Conservation (phyloP, 2,329 filamentous ascomycete genomes). For the Hirsutella minnesotensis region DNA sequence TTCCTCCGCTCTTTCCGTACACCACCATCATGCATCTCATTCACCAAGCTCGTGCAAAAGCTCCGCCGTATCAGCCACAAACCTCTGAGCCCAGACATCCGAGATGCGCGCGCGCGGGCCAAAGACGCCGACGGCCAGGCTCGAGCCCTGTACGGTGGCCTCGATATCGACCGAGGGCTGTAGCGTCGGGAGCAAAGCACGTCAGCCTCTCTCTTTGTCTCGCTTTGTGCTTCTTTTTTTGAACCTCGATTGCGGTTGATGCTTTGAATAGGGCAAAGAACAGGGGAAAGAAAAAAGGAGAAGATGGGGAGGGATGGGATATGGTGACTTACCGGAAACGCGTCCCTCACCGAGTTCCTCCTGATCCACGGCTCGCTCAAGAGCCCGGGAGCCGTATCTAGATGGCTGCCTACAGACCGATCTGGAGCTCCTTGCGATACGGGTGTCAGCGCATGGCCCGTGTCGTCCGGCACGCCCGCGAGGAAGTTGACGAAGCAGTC, state of each 20-base stretch:
- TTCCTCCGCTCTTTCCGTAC: too few species aligned
- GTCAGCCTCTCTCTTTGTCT: background rate
- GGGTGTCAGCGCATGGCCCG: too few species aligned
- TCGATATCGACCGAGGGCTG: conserved; percentile 30
- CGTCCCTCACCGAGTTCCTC: conserved; percentile 12
- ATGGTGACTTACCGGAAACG: conserved; percentile 15
- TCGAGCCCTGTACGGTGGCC: conserved; percentile 18
- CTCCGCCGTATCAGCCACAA: conserved; percentile 15
- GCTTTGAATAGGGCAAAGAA: too few species aligned
- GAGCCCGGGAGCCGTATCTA: background rate
- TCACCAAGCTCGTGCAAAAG: conserved; percentile 5
- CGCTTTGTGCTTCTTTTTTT: background rate
- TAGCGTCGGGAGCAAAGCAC: background rate
- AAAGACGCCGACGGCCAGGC: conserved; percentile 29
- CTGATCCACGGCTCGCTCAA: conserved; percentile 6
- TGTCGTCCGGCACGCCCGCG: conserved; percentile 28
- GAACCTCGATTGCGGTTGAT: too few species aligned
- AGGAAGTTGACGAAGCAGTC: conserved; percentile 77
- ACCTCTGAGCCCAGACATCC: conserved; percentile 9
- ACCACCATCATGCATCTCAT: too few species aligned
- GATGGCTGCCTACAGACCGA: background rate
- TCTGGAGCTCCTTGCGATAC: background rate
- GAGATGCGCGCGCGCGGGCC: conserved; percentile 18
- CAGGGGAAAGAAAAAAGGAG: background rate
- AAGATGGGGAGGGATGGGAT: background rate